Evolutionary conservation across 1,284 basidiomycete genomes (phyloP).

Genomic region (Amylostereum areolatum): DNA sequence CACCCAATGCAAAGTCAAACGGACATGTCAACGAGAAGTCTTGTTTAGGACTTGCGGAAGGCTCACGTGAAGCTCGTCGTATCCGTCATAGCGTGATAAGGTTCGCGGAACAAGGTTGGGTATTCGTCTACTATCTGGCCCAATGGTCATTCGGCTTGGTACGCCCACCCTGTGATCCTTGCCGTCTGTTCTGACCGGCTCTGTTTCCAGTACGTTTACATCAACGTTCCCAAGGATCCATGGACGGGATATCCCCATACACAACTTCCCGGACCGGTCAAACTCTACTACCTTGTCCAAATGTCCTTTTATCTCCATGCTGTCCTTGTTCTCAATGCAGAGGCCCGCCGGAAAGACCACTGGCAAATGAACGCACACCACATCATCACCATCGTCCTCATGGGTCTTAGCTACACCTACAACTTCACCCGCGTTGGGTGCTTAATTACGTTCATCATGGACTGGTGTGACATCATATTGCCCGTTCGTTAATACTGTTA

Average conservation of each 20-base stretch:
- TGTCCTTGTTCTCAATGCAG: slow-evolving; percentile 88
- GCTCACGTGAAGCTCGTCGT: slow-evolving; percentile 38
- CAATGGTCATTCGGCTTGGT: slow-evolving; percentile 83
- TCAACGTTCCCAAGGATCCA: slow-evolving; percentile 67
- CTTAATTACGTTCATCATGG: slow-evolving; percentile 88
- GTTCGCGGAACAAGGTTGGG: slow-evolving; percentile 96
- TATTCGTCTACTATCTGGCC: slow-evolving; percentile 71
- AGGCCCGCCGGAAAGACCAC: slow-evolving; percentile 89
- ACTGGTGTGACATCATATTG: slow-evolving; percentile 87
- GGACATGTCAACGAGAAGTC: slow-evolving; percentile 17
- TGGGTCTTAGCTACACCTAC: slow-evolving; percentile 73
- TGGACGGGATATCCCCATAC: slow-evolving; percentile 85
- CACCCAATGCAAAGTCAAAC: slow-evolving; percentile 25
- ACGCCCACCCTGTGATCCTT: slow-evolving; percentile 31
- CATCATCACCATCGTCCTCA: slow-evolving; percentile 80
- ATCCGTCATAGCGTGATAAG: slow-evolving; percentile 72
- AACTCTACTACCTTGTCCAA: slow-evolving; percentile 90
- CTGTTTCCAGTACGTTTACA: slow-evolving; percentile 66
- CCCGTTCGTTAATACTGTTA: slow-evolving; percentile 54
- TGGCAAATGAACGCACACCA: slow-evolving; percentile 96
- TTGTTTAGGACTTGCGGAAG: slow-evolving; percentile 14
- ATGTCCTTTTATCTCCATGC: slow-evolving; percentile 94
- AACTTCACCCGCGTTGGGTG: slow-evolving; percentile 88
- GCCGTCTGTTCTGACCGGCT: slow-evolving; percentile 8
- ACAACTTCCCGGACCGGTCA: slow-evolving; percentile 72